A percentile compares a stretch with the other conserved stretches of the same genome.
Evolutionary conservation across 169 alveolate genomes (phyloP).

Genomic region (Plasmodium gonderi): DNA sequence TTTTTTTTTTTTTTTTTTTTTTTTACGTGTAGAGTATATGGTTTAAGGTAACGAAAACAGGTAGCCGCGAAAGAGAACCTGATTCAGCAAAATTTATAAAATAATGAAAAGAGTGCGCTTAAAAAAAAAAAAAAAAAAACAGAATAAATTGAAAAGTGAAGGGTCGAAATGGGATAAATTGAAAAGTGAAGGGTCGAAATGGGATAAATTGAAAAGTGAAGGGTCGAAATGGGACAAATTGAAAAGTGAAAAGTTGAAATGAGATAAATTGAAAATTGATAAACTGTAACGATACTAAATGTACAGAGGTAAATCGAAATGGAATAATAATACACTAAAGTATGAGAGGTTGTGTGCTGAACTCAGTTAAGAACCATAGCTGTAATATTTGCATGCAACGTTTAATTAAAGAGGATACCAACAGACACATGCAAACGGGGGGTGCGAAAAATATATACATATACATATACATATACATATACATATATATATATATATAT

Average conservation of each 20-base stretch:
- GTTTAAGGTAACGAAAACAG: background rate
- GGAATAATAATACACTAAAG: too few species aligned
- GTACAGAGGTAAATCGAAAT: too few species aligned
- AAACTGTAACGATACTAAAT: too few species aligned
- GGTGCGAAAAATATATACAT: background rate
- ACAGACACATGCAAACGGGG: background rate
- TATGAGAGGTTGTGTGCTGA: background rate
- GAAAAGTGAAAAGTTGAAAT: too few species aligned
- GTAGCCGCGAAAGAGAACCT: background rate
- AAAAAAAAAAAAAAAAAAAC: background rate
- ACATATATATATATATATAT: too few species aligned
- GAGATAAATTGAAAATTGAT: too few species aligned
- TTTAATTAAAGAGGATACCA: background rate
- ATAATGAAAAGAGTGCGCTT: background rate
- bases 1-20: background rate
- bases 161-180: background rate
- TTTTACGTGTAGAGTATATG: too few species aligned
- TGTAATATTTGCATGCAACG: background rate
- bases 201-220: background rate
- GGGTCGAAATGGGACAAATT: background rate
- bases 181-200: too few species aligned
- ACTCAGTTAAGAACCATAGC: background rate
- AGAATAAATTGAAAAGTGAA: background rate
- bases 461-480: too few species aligned
- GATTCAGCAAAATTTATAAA: too few species aligned